Evolutionary conservation across 2,329 filamentous ascomycete genomes (phyloP).

Genomic region (Macrophomina tecta): DNA sequence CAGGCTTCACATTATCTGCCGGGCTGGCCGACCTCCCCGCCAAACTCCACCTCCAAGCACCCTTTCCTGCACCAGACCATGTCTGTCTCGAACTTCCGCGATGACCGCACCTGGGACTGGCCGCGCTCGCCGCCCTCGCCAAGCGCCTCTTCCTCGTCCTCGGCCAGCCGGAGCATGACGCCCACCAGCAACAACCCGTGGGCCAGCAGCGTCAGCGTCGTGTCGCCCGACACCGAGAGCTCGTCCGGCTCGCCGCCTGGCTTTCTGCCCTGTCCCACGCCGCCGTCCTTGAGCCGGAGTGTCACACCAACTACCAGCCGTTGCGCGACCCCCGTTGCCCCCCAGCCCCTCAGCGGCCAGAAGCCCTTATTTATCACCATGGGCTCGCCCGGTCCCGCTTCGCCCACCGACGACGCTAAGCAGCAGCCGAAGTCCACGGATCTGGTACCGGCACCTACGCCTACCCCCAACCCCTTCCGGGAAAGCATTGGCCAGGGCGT

Average conservation of each 20-base stretch:
- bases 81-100: slow-evolving; percentile 49
- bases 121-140: slow-evolving; percentile 44
- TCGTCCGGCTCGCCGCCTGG: slow-evolving; percentile 19
- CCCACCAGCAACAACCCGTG: slow-evolving; percentile 48
- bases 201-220: slow-evolving; percentile 37
- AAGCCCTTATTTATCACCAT: slow-evolving; percentile 24
- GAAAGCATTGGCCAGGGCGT: slow-evolving; percentile 32
- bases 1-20: slow-evolving; percentile 21
- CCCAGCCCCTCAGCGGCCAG: slow-evolving; percentile 19
- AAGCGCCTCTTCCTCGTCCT: slow-evolving; percentile 47
- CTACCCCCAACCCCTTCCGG: slow-evolving; percentile 41
- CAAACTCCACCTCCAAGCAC: slow-evolving; percentile 29
- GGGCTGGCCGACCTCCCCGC: slow-evolving; percentile 15
- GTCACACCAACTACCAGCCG: slow-evolving; percentile 44
- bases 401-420: slow-evolving; percentile 15
- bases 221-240: slow-evolving; percentile 39
- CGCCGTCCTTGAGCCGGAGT: slow-evolving; percentile 24
- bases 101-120: slow-evolving; percentile 44
- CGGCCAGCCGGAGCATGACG: slow-evolving; percentile 45
- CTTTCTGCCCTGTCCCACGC: slow-evolving; percentile 25
- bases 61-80: slow-evolving; percentile 46
- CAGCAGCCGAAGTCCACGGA: slow-evolving; percentile 15
- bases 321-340: slow-evolving; percentile 39
- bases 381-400: slow-evolving; percentile 10
- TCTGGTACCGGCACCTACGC: not conserved